A percentile compares a stretch with the other conserved stretches of the same genome.
These are phyloP conservation scores for Microsporum canis DNA, from an alignment of 2,329 filamentous ascomycete genomes.

Conservation along the genomic window DNA sequence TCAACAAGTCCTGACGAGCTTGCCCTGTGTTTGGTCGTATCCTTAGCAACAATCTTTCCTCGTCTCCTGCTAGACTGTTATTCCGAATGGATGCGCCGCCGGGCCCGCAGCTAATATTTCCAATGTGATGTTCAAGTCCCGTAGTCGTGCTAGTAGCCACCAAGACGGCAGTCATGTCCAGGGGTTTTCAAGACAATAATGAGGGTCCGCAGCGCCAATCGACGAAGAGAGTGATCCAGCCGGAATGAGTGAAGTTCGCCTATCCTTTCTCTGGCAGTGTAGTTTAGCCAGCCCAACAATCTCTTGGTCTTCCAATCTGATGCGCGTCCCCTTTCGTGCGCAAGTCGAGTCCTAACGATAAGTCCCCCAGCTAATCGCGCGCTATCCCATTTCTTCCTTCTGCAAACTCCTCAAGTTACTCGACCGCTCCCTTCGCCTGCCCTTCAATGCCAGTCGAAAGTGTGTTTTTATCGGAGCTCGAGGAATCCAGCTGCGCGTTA, in stretches of 20 bases:
- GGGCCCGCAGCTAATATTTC: slow-evolving; percentile 7
- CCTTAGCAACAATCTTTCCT: background rate
- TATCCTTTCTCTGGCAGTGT: background rate
- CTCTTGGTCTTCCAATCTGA: background rate
- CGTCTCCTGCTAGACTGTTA: background rate
- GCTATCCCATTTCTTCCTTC: background rate
- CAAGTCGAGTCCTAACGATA: background rate
- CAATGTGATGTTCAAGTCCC: slow-evolving; percentile 5
- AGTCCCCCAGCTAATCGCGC: background rate
- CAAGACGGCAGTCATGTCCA: slow-evolving; percentile 15
- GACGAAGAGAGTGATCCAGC: background rate
- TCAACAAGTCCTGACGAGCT: background rate
- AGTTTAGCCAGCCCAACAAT: background rate
- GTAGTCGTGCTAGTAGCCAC: slow-evolving; percentile 9
- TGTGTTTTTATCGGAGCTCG: background rate
- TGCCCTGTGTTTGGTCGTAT: background rate
- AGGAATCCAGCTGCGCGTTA: background rate
- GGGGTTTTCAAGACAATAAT: background rate
- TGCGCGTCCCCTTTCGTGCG: background rate
- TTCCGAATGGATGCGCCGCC: slow-evolving; percentile 1
- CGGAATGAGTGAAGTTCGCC: background rate
- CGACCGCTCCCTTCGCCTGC: background rate
- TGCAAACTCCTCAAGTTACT: background rate
- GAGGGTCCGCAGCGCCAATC: background rate
- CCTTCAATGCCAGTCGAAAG: background rate